These are phyloP conservation scores for Coemansia asiatica DNA, from an alignment of 192 early-diverging fungal species.

Conservation along the genomic window DNA sequence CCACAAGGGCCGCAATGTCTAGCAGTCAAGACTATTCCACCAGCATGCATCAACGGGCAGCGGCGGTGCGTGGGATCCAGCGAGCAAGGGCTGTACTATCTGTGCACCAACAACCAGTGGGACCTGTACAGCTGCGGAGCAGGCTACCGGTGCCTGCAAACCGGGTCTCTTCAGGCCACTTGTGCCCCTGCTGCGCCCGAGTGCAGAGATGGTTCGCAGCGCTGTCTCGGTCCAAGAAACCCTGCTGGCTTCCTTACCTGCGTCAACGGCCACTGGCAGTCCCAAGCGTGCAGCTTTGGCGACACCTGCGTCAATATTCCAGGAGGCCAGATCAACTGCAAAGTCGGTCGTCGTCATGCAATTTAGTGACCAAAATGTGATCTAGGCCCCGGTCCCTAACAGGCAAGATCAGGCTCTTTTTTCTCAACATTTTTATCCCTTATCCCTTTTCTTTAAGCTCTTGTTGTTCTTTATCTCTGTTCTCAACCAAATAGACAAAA, in stretches of 20 bases:
- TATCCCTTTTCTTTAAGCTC: too few species aligned
- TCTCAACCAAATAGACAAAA: too few species aligned
- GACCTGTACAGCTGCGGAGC: conserved; percentile 42
- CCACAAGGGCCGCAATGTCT: conserved; percentile 18
- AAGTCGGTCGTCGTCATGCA: conserved; percentile 21
- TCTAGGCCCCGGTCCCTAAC: too few species aligned
- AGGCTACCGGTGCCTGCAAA: conserved; percentile 38
- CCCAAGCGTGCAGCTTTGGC: conserved; percentile 30
- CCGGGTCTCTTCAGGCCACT: conserved; percentile 26
- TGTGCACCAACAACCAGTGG: conserved; percentile 38
- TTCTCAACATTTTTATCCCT: too few species aligned
- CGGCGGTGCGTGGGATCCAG: conserved; percentile 33
- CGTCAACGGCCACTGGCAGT: conserved; percentile 35
- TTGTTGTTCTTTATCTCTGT: too few species aligned
- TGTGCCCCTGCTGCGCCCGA: conserved; percentile 24
- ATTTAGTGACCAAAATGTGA: too few species aligned
- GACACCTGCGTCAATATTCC: conserved; percentile 49
- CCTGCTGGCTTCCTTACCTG: conserved; percentile 26
- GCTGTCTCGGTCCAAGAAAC: conserved; percentile 22
- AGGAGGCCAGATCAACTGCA: conserved; percentile 39
- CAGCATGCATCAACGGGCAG: conserved; percentile 33
- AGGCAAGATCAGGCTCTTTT: too few species aligned
- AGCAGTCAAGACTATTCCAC: conserved; percentile 11
- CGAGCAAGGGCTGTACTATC: conserved; percentile 35
- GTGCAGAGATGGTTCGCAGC: conserved; percentile 30